A percentile compares a stretch with the other conserved stretches of the same genome.
These are phyloP conservation scores for Pelargonium myrrhifolium DNA, from an alignment of 441 rosid species.

Conservation along the genomic window DNA sequence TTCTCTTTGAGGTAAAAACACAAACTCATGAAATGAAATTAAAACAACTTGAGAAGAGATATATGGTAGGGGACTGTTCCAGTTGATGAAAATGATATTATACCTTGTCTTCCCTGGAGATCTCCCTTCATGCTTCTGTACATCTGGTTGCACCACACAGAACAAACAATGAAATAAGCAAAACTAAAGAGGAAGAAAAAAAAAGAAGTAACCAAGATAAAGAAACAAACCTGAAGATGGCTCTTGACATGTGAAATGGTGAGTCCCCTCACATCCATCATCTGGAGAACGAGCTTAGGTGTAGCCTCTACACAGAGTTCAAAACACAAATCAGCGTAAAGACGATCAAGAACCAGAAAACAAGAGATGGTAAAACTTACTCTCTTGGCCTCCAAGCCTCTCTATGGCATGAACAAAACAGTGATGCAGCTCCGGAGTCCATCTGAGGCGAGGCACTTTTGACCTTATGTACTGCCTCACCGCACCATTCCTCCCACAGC, in stretches of 20 bases:
- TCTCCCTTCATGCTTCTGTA: constrained; percentile 69
- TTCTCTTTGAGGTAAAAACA: constrained; percentile 21
- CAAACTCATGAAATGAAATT: constrained; percentile 7
- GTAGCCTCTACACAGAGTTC: constrained; percentile 54
- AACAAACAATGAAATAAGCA: not conserved
- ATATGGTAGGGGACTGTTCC: too few relatives aligned
- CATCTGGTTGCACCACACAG: constrained; percentile 38
- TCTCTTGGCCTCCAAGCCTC: constrained; percentile 76
- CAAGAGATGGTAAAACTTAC: constrained; percentile 29
- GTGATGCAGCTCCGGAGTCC: constrained; percentile 96
- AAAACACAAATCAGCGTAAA: constrained; percentile 5
- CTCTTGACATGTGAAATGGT: constrained; percentile 97
- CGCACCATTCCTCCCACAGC: constrained; percentile 63
- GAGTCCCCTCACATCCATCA: constrained; percentile 94
- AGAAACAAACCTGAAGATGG: constrained; percentile 70
- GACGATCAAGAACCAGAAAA: not conserved
- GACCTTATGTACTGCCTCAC: constrained; percentile 87
- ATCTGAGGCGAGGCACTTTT: constrained; percentile 79
- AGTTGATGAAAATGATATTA: not conserved
- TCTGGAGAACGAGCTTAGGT: constrained; percentile 87
- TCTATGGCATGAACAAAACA: constrained; percentile 83
- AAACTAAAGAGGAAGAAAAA: not conserved
- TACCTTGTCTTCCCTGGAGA: constrained; percentile 38
- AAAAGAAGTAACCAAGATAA: not conserved
- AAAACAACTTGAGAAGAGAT: not conserved